phyloP scores from a whole-genome alignment of 805 yeast genomes.

The Candida peoriensis region DNA sequence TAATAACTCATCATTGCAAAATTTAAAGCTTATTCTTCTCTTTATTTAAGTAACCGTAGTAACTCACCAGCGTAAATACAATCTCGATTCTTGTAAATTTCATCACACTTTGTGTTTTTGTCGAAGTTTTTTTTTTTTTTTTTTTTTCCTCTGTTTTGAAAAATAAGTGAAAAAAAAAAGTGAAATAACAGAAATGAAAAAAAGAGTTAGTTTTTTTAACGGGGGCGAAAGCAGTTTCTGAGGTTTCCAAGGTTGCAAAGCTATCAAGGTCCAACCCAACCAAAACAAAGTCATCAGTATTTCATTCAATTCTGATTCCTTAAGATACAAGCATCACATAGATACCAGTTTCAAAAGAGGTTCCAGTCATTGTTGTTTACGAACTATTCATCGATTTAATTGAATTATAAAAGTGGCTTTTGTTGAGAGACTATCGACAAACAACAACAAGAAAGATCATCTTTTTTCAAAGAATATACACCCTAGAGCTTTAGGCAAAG shows the following conservation, averaged over 20 bases:
- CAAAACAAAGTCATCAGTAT: no score
- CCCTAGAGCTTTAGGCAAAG: no score
- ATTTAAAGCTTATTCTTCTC: no score
- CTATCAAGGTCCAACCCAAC: no score
- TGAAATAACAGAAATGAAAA: constrained; percentile 10
- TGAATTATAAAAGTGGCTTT: constrained; percentile 4
- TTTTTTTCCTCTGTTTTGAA: background rate
- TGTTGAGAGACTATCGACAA: no score
- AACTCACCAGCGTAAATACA: no score
- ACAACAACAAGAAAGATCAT: background rate
- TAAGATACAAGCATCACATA: constrained; percentile 3
- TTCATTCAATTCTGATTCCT: constrained; percentile 7
- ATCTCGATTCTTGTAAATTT: constrained; percentile 3
- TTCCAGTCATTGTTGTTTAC: constrained; percentile 9
- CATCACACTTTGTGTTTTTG: background rate
- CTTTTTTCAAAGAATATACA: background rate
- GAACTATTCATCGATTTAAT: constrained; percentile 9
- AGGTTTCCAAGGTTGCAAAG: no score
- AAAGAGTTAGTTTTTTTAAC: no score
- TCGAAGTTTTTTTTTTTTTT: background rate
- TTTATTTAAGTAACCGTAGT: background rate
- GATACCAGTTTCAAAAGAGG: constrained; percentile 5
- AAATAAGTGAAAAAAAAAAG: constrained; percentile 8
- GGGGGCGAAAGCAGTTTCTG: constrained; percentile 18
- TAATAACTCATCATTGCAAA: no score